Conservation (phyloP, 2,329 filamentous ascomycete genomes). For the Claviceps pazoutovae region DNA sequence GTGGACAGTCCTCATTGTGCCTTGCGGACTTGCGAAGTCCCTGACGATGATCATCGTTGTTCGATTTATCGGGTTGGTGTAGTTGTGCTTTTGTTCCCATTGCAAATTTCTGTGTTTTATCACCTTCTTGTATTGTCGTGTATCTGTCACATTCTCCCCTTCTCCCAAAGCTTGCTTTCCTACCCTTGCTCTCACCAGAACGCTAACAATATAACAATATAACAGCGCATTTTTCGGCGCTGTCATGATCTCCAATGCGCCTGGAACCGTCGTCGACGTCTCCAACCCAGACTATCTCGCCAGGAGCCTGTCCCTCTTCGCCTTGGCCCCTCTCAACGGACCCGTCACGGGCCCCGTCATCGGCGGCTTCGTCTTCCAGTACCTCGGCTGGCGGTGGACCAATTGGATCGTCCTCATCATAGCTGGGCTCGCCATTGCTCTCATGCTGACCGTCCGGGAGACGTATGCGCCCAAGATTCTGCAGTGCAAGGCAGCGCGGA, state of each 20-base stretch:
- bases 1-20: slow-evolving; percentile 57
- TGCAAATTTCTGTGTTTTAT: slow-evolving; percentile 3
- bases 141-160: too few species aligned
- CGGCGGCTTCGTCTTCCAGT: slow-evolving; percentile 58
- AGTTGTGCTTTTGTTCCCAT: neutral
- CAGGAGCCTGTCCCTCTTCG: slow-evolving; percentile 59
- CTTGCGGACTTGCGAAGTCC: slow-evolving; percentile 55
- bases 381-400: slow-evolving; percentile 78
- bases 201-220: slow-evolving; percentile 1
- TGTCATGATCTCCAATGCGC: slow-evolving; percentile 71
- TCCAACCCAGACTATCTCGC: slow-evolving; percentile 67
- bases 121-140: neutral
- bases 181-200: neutral
- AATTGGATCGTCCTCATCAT: slow-evolving; percentile 71
- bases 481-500: slow-evolving; percentile 46
- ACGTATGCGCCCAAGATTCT: slow-evolving; percentile 64
- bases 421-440: slow-evolving; percentile 43
- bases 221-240: slow-evolving; percentile 40
- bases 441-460: slow-evolving; percentile 51
- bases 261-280: slow-evolving; percentile 73
- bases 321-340: slow-evolving; percentile 71
- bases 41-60: slow-evolving; percentile 55
- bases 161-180: neutral
- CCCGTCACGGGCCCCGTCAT: slow-evolving; percentile 35
- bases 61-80: slow-evolving; percentile 53